These are phyloP conservation scores for Stagonosporopsis chrysanthemi DNA, from an alignment of 2,329 filamentous ascomycete genomes.

Conservation along the genomic window DNA sequence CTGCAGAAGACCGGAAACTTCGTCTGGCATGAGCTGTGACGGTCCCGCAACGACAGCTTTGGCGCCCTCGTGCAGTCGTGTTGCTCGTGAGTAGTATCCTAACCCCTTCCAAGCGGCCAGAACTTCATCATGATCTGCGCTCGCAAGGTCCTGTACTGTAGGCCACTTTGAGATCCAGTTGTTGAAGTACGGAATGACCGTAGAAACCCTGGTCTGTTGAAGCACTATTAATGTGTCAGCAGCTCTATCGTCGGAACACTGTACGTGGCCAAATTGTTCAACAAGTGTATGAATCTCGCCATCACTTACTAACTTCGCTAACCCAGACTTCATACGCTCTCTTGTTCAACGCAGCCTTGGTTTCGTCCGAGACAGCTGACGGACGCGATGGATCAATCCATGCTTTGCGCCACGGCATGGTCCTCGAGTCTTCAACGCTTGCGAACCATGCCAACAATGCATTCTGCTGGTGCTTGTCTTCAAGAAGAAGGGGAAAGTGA, in stretches of 20 bases:
- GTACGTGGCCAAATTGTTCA: constrained; percentile 30
- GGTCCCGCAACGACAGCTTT: constrained; percentile 54
- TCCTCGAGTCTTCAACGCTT: constrained; percentile 38
- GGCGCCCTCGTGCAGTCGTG: constrained; percentile 65
- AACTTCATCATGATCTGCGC: constrained; percentile 63
- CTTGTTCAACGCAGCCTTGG: constrained; percentile 55
- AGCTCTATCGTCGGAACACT: background rate
- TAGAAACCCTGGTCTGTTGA: constrained; percentile 69
- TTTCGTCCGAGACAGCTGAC: constrained; percentile 33
- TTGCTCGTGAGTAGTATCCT: constrained; percentile 71
- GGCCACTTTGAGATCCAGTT: constrained; percentile 69
- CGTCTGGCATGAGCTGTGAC: constrained; percentile 53
- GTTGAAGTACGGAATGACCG: constrained; percentile 69
- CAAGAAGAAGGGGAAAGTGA: constrained; percentile 42
- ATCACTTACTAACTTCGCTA: constrained; percentile 63
- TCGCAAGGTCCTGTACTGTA: constrained; percentile 63
- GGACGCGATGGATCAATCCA: constrained; percentile 60
- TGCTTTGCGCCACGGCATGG: constrained; percentile 59
- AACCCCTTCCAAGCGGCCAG: constrained; percentile 67
- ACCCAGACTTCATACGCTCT: constrained; percentile 73
- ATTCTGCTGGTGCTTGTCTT: constrained; percentile 20
- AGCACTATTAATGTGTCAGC: constrained; percentile 54
- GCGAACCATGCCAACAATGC: constrained; percentile 44
- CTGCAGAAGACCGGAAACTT: constrained; percentile 55
- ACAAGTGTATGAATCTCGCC: background rate